phyloP scores from a whole-genome alignment of 2,329 filamentous ascomycete genomes.

The Xylariaceae sp. region DNA sequence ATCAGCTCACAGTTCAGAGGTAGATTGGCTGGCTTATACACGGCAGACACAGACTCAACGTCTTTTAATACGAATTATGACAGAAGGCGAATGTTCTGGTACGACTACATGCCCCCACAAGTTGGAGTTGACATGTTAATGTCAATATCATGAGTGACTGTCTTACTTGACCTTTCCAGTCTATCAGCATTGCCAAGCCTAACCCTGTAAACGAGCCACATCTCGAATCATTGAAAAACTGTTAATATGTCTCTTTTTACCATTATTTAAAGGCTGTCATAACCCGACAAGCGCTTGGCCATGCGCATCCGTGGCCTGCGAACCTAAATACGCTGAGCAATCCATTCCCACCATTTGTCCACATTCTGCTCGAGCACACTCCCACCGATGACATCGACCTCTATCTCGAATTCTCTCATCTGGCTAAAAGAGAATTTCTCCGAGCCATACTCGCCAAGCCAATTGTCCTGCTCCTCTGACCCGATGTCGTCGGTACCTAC shows the following conservation, averaged over 20 bases:
- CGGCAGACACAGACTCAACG: constrained; percentile 37
- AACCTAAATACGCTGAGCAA: constrained; percentile 69
- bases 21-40: constrained; percentile 2
- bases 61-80: constrained; percentile 17
- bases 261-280: no score
- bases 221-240: no score
- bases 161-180: no score
- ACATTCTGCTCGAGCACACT: constrained; percentile 68
- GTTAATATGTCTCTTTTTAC: no score
- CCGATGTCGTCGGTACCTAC: constrained; percentile 62
- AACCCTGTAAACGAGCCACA: no score
- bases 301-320: neutral
- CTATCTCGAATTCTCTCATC: constrained; percentile 79
- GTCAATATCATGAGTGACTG: no score
- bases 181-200: no score
- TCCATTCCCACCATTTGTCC: constrained; percentile 88
- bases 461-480: constrained; percentile 73
- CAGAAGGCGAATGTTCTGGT: no score
- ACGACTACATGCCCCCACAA: no score
- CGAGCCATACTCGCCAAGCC: constrained; percentile 78
- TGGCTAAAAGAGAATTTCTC: constrained; percentile 76
- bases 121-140: no score
- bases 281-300: neutral
- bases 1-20: constrained; percentile 20
- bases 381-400: constrained; percentile 74